Evolutionary conservation across 139 green algal species (phyloP).

Genomic region (Chlamydomonas sp.): DNA sequence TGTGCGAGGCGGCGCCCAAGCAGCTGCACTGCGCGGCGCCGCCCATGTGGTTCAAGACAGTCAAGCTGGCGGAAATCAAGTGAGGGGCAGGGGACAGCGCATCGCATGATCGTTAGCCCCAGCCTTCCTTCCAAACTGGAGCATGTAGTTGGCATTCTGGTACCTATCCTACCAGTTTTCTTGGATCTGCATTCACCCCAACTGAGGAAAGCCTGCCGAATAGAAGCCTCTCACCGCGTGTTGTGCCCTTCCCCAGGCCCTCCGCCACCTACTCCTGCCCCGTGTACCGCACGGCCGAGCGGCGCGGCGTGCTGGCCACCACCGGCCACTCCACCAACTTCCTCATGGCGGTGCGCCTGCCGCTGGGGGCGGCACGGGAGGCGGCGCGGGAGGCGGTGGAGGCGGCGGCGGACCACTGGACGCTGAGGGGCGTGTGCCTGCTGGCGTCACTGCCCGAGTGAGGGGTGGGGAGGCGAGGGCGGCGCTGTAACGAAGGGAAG

Average conservation of each 20-base stretch:
- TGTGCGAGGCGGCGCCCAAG: conserved; percentile 62
- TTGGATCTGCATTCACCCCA: neutral
- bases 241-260: neutral
- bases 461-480: neutral
- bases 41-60: conserved; percentile 72
- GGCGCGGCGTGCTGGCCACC: conserved; percentile 68
- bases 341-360: conserved; percentile 48
- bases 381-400: neutral
- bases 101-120: neutral
- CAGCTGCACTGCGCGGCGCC: conserved; percentile 63
- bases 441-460: conserved; percentile 57
- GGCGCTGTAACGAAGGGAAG: too few relatives aligned
- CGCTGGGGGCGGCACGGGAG: neutral
- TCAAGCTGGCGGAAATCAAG: conserved; percentile 48
- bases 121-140: neutral
- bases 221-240: neutral
- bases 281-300: conserved; percentile 77
- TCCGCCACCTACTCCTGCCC: conserved; percentile 72
- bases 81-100: neutral
- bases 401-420: conserved; percentile 62
- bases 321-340: conserved; percentile 89
- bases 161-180: neutral
- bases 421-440: conserved; percentile 68
- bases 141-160: neutral
- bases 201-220: neutral